Conservation (phyloP, 306 rosid genomes). For the Dryas drummondii region DNA sequence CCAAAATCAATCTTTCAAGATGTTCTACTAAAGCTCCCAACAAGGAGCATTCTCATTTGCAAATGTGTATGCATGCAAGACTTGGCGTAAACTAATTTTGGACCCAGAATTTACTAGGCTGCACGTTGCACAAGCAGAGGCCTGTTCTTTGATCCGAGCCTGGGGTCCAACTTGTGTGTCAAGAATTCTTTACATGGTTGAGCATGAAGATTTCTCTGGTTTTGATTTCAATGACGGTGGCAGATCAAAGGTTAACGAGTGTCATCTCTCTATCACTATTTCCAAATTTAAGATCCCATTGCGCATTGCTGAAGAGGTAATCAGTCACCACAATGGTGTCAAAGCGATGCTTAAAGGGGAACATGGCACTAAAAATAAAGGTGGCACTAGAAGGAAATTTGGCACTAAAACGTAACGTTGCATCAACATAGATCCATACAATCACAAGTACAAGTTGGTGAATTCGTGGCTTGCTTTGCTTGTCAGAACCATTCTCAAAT, state of each 20-base stretch:
- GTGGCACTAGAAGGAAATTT: background rate
- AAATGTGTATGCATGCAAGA: slow-evolving; percentile 30
- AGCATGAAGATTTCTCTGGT: slow-evolving; percentile 3
- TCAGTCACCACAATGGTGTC: background rate
- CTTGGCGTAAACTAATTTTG: slow-evolving; percentile 22
- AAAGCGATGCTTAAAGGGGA: background rate
- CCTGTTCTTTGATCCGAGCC: slow-evolving; percentile 8
- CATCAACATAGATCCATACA: background rate
- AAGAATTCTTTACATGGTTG: slow-evolving; percentile 16
- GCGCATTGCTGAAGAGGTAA: slow-evolving; percentile 12
- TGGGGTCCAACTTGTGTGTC: background rate
- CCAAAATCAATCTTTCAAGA: background rate
- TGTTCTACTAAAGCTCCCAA: slow-evolving; percentile 18
- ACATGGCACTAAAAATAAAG: background rate
- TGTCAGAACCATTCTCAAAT: background rate
- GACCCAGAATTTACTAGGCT: slow-evolving; percentile 22
- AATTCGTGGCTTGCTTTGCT: slow-evolving; percentile 22
- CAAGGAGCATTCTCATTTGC: slow-evolving; percentile 28
- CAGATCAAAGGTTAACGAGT: too few species aligned
- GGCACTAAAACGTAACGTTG: background rate
- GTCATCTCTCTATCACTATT: background rate
- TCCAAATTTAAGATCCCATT: slow-evolving; percentile 31
- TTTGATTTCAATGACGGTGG: background rate
- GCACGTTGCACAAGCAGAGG: slow-evolving; percentile 5
- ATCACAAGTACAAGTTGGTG: slow-evolving; percentile 6